Evolutionary conservation across 1,284 basidiomycete species (phyloP).

Genomic region (Neotropicomus parvogracilis): DNA sequence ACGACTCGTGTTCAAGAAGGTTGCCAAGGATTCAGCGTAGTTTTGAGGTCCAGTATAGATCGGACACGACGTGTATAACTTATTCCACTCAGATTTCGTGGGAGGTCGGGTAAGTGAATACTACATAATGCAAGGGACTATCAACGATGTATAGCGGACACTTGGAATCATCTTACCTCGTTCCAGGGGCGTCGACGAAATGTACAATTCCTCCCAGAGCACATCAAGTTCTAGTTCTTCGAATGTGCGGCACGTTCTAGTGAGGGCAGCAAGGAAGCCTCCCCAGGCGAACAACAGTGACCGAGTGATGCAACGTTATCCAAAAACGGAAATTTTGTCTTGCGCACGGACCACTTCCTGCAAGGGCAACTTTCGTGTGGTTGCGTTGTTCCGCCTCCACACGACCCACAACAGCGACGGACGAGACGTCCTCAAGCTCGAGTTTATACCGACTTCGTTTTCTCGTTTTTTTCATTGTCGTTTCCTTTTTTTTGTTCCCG

Average conservation of each 20-base stretch:
- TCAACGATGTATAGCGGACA: background rate
- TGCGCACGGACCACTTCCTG: conserved; percentile 20
- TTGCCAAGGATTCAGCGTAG: too few species aligned
- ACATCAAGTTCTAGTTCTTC: background rate
- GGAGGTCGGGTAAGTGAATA: background rate
- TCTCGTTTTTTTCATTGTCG: background rate
- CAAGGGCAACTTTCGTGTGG: conserved; percentile 3
- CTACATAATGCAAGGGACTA: background rate
- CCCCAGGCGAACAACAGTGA: background rate
- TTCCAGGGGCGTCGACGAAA: background rate
- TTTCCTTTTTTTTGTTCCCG: conserved; percentile 1
- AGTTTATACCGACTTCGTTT: background rate
- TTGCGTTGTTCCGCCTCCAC: background rate
- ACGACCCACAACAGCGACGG: conserved; percentile 2
- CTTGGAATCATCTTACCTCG: background rate
- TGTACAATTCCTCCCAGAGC: background rate
- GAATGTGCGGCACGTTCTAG: background rate
- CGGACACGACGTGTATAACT: background rate
- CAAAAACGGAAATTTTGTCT: background rate
- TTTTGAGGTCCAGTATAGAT: background rate
- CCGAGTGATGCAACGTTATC: background rate
- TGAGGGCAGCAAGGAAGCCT: background rate
- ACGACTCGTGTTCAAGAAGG: too few species aligned
- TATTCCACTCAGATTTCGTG: background rate
- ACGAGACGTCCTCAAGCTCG: background rate